Evolutionary conservation across 345 rosid genomes (phyloP).

Genomic region (Brassica carinata): DNA sequence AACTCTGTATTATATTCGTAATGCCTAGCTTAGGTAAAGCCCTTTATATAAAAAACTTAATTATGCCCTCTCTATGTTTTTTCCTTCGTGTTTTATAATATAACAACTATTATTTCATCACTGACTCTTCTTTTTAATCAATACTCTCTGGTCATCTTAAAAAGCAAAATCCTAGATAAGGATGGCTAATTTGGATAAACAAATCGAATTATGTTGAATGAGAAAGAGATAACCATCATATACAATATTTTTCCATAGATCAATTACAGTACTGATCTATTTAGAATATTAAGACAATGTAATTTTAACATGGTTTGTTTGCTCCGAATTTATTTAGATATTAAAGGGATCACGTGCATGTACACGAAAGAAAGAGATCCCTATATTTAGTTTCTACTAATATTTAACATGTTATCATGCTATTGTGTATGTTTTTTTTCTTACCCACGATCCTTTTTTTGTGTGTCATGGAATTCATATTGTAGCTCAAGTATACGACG

Average conservation of each 20-base stretch:
- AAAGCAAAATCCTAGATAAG: background rate
- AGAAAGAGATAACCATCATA: background rate
- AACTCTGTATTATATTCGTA: background rate
- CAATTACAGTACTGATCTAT: background rate
- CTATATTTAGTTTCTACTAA: background rate
- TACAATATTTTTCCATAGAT: background rate
- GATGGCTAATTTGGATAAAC: background rate
- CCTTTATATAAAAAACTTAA: background rate
- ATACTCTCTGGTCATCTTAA: background rate
- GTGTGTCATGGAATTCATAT: background rate
- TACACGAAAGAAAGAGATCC: background rate
- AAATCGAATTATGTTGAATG: background rate
- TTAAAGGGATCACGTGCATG: conserved; percentile 15
- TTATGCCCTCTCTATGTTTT: background rate
- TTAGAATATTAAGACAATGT: background rate
- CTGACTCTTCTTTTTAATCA: background rate
- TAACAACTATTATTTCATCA: background rate
- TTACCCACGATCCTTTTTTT: background rate
- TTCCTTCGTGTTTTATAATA: background rate
- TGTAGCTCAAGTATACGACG: background rate
- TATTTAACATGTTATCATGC: conserved; percentile 1
- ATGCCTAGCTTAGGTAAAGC: background rate
- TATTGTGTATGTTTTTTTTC: background rate
- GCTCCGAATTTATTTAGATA: conserved; percentile 1
- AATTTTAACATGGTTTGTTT: background rate